phyloP scores from a whole-genome alignment of 2,329 filamentous ascomycete genomes.

The Beauveria sp. region DNA sequence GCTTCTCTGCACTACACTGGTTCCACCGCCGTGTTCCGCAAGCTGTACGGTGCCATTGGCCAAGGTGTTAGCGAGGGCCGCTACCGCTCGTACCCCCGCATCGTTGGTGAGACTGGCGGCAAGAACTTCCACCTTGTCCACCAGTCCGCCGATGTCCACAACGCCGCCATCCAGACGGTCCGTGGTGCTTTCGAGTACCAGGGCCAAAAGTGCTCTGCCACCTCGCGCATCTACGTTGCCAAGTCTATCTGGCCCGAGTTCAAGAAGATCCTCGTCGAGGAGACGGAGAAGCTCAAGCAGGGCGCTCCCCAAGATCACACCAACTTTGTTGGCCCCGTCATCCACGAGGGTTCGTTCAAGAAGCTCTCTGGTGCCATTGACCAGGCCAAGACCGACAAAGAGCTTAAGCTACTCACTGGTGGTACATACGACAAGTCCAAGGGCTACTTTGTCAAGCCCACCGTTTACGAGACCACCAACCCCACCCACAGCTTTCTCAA shows the following conservation, averaged over 20 bases:
- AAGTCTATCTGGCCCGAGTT: conserved; percentile 68
- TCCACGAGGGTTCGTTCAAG: conserved; percentile 74
- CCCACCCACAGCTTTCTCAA: conserved; percentile 66
- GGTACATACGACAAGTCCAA: conserved; percentile 70
- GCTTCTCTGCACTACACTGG: conserved; percentile 93
- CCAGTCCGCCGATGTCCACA: conserved; percentile 65
- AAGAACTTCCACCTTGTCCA: conserved; percentile 92
- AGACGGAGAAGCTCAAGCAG: conserved; percentile 62
- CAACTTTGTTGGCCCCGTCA: conserved; percentile 83
- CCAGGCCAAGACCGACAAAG: conserved; percentile 65
- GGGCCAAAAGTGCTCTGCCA: conserved; percentile 81
- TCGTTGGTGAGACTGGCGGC: conserved; percentile 84
- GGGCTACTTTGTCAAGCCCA: conserved; percentile 80
- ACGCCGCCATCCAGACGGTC: conserved; percentile 74
- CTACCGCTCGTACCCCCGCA: conserved; percentile 78
- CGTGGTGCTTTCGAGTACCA: conserved; percentile 87
- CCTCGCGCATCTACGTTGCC: conserved; percentile 71
- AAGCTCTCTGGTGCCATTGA: conserved; percentile 73
- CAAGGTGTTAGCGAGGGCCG: conserved; percentile 71
- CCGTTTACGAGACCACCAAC: conserved; percentile 69
- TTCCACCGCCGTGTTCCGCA: conserved; percentile 83
- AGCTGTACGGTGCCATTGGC: conserved; percentile 80
- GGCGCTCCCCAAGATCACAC: conserved; percentile 61
- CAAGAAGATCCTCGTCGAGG: conserved; percentile 56
- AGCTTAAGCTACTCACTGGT: conserved; percentile 66